A percentile compares a stretch with the other conserved stretches of the same genome.
Conservation (phyloP, 768 basidiomycete species). For the Termitomyces sp. region DNA sequence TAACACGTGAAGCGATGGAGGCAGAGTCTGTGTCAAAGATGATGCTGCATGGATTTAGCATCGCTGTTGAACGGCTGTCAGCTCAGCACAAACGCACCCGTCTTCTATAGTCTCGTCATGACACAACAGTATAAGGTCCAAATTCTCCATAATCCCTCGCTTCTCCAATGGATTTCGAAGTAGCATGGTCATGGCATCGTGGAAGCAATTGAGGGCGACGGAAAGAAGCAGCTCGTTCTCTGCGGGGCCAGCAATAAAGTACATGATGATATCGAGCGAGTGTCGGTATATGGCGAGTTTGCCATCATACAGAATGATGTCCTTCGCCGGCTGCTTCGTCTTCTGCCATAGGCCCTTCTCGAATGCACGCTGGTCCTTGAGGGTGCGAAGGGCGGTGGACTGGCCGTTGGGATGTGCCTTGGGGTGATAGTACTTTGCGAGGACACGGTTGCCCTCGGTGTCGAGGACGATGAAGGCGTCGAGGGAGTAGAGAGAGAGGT, state of each 20-base stretch:
- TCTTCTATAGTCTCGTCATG: slow-evolving; percentile 98
- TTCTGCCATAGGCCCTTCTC: slow-evolving; percentile 96
- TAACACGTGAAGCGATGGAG: slow-evolving; percentile 94
- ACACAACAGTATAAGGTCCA: slow-evolving; percentile 89
- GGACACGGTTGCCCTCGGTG: slow-evolving; percentile 90
- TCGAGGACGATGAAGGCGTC: slow-evolving; percentile 90
- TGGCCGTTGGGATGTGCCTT: slow-evolving; percentile 61
- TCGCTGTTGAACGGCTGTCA: too few species aligned
- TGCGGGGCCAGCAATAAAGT: slow-evolving; percentile 80
- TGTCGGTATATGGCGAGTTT: slow-evolving; percentile 93
- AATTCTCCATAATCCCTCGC: slow-evolving; percentile 88
- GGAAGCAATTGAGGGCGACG: slow-evolving; percentile 76
- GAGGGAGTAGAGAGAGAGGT: slow-evolving; percentile 85
- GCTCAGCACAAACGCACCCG: slow-evolving; percentile 56
- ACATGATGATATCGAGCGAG: slow-evolving; percentile 93
- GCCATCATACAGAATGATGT: slow-evolving; percentile 88
- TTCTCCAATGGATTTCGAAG: slow-evolving; percentile 94
- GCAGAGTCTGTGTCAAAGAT: slow-evolving; percentile 96
- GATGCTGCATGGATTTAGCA: slow-evolving; percentile 49
- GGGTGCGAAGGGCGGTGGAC: slow-evolving; percentile 56
- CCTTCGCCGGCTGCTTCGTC: slow-evolving; percentile 79
- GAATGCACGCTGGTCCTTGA: slow-evolving; percentile 94
- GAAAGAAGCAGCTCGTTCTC: slow-evolving; percentile 98
- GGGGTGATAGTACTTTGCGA: slow-evolving; percentile 94
- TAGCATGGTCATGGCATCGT: slow-evolving; percentile 82